Percentiles rank a stretch among this genome's conserved stretches.
phyloP scores from a whole-genome alignment of 2,329 filamentous ascomycete species.

The Arthroderma sp. region DNA sequence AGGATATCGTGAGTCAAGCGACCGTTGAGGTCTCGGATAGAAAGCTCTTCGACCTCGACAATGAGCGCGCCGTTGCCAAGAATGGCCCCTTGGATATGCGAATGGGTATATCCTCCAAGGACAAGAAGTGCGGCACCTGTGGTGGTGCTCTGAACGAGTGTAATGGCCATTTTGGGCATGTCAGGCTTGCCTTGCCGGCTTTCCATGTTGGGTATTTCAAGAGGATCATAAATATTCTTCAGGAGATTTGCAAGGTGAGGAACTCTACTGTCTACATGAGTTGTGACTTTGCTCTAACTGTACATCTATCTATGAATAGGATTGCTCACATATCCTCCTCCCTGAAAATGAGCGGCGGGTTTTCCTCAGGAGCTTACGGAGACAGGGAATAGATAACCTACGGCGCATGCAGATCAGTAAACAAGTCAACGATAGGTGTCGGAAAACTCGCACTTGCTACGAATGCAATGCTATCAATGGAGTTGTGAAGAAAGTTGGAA shows the following conservation, averaged over 20 bases:
- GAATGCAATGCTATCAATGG: constrained; percentile 76
- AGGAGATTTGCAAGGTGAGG: constrained; percentile 77
- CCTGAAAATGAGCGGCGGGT: constrained; percentile 63
- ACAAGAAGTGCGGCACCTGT: constrained; percentile 67
- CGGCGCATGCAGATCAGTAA: constrained; percentile 73
- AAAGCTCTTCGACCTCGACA: constrained; percentile 80
- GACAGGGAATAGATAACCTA: constrained; percentile 74
- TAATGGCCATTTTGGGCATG: constrained; percentile 90
- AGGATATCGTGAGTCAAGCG: constrained; percentile 90
- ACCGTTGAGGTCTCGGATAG: constrained; percentile 91
- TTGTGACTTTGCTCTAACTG: background rate
- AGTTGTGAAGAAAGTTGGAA: constrained; percentile 75
- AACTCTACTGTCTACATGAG: background rate
- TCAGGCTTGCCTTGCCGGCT: constrained; percentile 76
- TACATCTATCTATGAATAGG: constrained; percentile 26
- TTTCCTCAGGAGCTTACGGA: constrained; percentile 68
- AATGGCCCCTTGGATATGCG: constrained; percentile 81
- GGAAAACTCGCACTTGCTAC: constrained; percentile 71
- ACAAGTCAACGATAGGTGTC: constrained; percentile 76
- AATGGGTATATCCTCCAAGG: constrained; percentile 81
- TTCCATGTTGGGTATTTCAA: constrained; percentile 96
- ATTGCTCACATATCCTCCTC: constrained; percentile 73
- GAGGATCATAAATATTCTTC: constrained; percentile 79
- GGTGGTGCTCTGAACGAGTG: constrained; percentile 68
- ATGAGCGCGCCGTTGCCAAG: constrained; percentile 58